These are phyloP conservation scores for Pyrenophora teres DNA, from an alignment of 2,329 filamentous ascomycete species.

Conservation along the genomic window DNA sequence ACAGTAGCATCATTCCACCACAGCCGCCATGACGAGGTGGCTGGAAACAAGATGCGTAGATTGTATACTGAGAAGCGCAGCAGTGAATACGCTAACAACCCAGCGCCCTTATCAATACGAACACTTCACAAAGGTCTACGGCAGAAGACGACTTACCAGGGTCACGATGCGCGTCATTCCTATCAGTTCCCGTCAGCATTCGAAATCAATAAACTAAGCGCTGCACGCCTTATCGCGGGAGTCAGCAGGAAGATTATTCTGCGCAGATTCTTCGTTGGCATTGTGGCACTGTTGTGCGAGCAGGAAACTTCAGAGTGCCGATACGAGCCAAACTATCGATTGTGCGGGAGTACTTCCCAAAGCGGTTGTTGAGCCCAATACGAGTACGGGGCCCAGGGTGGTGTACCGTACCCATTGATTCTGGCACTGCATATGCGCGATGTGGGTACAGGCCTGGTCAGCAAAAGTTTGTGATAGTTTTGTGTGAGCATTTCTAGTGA, in stretches of 20 bases:
- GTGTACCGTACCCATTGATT: neutral
- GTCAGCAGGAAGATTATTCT: neutral
- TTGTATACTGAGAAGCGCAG: no score
- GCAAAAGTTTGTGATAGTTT: neutral
- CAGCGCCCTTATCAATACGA: no score
- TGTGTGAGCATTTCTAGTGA: neutral
- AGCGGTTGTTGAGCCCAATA: neutral
- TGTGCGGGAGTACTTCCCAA: conserved; percentile 4
- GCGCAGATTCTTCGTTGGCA: neutral
- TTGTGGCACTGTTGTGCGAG: neutral
- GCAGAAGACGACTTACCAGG: no score
- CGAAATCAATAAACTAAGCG: no score
- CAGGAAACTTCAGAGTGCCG: neutral
- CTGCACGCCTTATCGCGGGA: no score
- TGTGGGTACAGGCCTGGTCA: neutral
- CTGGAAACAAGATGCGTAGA: no score
- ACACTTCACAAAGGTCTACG: no score
- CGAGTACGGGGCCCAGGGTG: conserved; percentile 2
- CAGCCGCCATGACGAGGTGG: no score
- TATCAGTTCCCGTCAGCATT: no score
- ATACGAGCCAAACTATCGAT: conserved; percentile 15
- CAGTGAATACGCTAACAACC: no score
- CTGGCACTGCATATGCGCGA: conserved; percentile 4
- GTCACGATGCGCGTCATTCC: no score
- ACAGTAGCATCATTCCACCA: no score